These are phyloP conservation scores for Hymenochaete sp. DNA, from an alignment of 1,284 basidiomycete genomes.

Conservation along the genomic window DNA sequence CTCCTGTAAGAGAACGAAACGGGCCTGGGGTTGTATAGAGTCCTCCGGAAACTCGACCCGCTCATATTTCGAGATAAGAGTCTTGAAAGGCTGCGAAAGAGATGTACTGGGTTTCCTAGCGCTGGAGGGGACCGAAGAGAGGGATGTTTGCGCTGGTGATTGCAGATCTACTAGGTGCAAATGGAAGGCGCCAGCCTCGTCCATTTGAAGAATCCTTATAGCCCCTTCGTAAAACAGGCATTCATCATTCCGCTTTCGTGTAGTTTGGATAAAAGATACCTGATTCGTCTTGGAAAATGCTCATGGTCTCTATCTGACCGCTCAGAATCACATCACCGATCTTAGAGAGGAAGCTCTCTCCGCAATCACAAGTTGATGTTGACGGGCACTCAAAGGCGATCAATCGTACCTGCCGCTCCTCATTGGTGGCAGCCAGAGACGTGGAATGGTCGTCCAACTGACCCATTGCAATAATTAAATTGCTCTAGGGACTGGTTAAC, in stretches of 20 bases:
- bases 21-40: not conserved
- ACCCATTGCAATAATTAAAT: too few relatives aligned
- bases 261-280: too few relatives aligned
- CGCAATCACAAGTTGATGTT: slow-evolving; percentile 4
- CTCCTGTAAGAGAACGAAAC: not conserved
- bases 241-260: not conserved
- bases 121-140: not conserved
- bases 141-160: not conserved
- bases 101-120: too few relatives aligned
- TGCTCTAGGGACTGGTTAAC: too few relatives aligned
- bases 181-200: not conserved
- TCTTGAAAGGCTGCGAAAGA: slow-evolving; percentile 7
- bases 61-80: slow-evolving; percentile 1
- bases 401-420: slow-evolving; percentile 4
- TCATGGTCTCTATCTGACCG: slow-evolving; percentile 8
- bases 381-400: slow-evolving; percentile 3
- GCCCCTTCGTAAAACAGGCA: not conserved
- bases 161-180: slow-evolving; percentile 4
- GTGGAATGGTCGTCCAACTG: too few relatives aligned
- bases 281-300: not conserved
- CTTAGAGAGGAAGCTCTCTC: slow-evolving; percentile 4
- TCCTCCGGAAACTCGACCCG: not conserved
- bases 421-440: slow-evolving; percentile 11
- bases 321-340: slow-evolving; percentile 12
- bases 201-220: slow-evolving; percentile 11